Evolutionary conservation across 495 filamentous ascomycete genomes (phyloP).

Genomic region (Parathielavia appendiculata): DNA sequence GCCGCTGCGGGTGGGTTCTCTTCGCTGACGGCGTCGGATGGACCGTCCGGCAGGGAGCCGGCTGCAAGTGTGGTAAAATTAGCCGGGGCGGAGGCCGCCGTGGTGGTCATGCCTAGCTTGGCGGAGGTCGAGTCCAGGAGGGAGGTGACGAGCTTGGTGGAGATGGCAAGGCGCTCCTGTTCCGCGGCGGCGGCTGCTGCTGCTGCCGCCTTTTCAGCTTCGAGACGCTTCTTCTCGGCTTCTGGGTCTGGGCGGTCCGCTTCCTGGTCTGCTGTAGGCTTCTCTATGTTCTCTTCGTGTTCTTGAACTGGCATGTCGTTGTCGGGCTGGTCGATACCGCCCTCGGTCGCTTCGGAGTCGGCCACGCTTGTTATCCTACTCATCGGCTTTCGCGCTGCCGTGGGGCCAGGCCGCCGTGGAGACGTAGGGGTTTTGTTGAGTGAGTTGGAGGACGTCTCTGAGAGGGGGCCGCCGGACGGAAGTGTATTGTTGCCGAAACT

Average conservation of each 20-base stretch:
- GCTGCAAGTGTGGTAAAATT: background rate
- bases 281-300: conserved; percentile 4
- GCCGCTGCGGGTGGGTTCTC: background rate
- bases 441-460: conserved; percentile 35
- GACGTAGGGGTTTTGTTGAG: conserved; percentile 34
- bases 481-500: conserved; percentile 15
- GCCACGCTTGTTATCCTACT: conserved; percentile 33
- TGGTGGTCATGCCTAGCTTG: conserved; percentile 10
- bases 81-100: conserved; percentile 18
- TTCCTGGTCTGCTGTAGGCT: background rate
- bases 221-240: conserved; percentile 5
- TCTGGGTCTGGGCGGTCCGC: background rate
- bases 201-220: conserved; percentile 17
- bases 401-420: conserved; percentile 11
- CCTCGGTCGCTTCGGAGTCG: conserved; percentile 39
- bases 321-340: conserved; percentile 11
- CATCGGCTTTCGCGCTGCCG: conserved; percentile 12
- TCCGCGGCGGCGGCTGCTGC: too few relatives aligned
- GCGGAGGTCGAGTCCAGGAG: conserved; percentile 19
- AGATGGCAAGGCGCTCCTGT: conserved; percentile 27
- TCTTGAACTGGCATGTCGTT: conserved; percentile 3
- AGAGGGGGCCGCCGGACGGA: conserved; percentile 30
- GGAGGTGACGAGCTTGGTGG: conserved; percentile 28
- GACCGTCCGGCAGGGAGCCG: too few relatives aligned
- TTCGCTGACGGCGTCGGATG: conserved; percentile 5